A percentile compares a stretch with the other conserved stretches of the same genome.
phyloP scores from a whole-genome alignment of 768 basidiomycete species.

The Leccinum uliginosum region DNA sequence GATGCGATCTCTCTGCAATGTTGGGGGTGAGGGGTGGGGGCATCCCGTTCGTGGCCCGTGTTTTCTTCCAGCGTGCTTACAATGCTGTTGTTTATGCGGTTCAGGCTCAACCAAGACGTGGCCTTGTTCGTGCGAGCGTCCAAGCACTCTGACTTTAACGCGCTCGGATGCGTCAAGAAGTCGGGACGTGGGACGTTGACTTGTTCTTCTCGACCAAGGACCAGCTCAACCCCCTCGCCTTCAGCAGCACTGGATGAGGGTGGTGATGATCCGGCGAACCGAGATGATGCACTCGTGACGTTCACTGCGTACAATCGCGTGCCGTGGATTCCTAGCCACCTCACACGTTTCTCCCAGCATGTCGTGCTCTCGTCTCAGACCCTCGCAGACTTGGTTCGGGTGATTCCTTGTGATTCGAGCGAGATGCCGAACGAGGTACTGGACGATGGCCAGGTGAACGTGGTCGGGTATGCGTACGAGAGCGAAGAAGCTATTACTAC shows the following conservation, averaged over 20 bases:
- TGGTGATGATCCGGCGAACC: constrained; percentile 1
- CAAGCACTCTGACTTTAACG: constrained; percentile 65
- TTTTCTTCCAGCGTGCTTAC: too few species aligned
- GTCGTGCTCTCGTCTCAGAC: constrained; percentile 68
- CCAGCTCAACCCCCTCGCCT: neutral
- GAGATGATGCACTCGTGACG: constrained; percentile 52
- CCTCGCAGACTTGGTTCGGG: constrained; percentile 54
- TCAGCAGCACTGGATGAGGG: neutral
- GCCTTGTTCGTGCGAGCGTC: constrained; percentile 60
- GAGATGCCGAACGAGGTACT: constrained; percentile 43
- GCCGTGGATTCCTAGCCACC: constrained; percentile 55
- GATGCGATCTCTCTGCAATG: constrained; percentile 49
- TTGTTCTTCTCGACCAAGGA: neutral
- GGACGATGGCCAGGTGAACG: constrained; percentile 25
- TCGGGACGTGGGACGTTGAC: constrained; percentile 33
- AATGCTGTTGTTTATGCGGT: too few species aligned
- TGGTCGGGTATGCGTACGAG: constrained; percentile 31
- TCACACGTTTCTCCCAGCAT: constrained; percentile 65
- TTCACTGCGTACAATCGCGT: constrained; percentile 59
- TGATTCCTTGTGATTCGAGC: constrained; percentile 60
- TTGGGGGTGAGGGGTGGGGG: constrained; percentile 53
- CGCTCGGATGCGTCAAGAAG: constrained; percentile 32
- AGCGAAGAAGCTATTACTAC: constrained; percentile 5
- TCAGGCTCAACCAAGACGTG: constrained; percentile 49
- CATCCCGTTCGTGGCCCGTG: too few species aligned